Evolutionary conservation across 202 grass and related monocot species (phyloP), one percentile per base, ranked within the genome.

Genomic region (Eragrostis tef): DNA sequence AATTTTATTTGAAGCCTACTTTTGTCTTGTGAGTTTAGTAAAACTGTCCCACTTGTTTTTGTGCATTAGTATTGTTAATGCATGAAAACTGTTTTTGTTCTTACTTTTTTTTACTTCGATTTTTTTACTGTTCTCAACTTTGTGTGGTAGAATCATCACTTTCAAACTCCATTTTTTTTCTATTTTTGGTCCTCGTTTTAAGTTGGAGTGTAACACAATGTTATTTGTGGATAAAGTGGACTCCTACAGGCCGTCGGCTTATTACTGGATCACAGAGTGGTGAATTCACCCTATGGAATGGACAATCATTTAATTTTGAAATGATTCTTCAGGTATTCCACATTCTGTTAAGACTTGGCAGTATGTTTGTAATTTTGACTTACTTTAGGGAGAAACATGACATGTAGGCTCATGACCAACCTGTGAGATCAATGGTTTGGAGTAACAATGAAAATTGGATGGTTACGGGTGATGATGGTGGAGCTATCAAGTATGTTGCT

Each of bases 381-480:
- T 77, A 77, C 65, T 75, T 81, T 66, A 76, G 69, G 78, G 45
- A 50, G 56, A 57, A 77, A 75, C 22, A 69, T 91, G 26, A 79
- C 54, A 78, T 82, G 41, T 84, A 99, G 96, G 96, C 96, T 62
- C 96, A 99, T 92, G 96, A 99, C 66, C 74, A 91, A 86, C 88
- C 96, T 87, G 92, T 99, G 79, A 96, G 96, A 90, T 99, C 96
- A 67, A 99, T 99, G 96, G 75, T 99, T 87, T 99, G 96, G 96
- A 99, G 96, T 93, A 81, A 99, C 82, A 99, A 99, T 70, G 96
- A 99, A 81, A 99, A 96, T 54, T 99, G 96, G 93, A 99, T 99
- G 96, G 96, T 99, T 71, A 99, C 90, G 9, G 96, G 93, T 19
- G 96, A 99, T 74, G 96, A 96, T 92, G 96, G 93, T 83, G 96